A percentile compares a stretch with the other conserved stretches of the same genome.
phyloP scores from a whole-genome alignment of 495 filamentous ascomycete genomes.

The Xylaria bambusicola region DNA sequence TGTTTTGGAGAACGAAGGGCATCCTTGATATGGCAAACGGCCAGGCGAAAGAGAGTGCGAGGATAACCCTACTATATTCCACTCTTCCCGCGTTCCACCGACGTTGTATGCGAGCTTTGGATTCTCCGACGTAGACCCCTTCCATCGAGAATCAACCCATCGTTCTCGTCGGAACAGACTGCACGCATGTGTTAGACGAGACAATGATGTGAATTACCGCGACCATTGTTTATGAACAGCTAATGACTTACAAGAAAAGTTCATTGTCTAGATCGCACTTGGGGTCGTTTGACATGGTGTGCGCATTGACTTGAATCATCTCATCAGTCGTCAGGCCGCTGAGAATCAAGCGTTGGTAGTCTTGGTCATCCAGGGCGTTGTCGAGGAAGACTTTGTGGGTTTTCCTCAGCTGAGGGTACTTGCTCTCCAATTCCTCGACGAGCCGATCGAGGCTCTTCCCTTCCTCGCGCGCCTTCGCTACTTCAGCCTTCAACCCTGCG shows the following conservation, averaged over 20 bases:
- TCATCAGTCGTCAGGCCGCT: constrained; percentile 36
- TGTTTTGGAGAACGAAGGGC: no score
- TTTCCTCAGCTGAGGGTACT: neutral
- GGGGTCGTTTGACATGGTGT: constrained; percentile 22
- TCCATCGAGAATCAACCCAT: constrained; percentile 1
- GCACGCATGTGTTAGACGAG: neutral
- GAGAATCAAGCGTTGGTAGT: constrained; percentile 35
- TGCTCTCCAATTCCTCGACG: neutral
- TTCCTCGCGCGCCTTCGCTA: neutral
- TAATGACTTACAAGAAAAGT: constrained; percentile 27
- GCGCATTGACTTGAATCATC: constrained; percentile 19
- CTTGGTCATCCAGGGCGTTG: constrained; percentile 28
- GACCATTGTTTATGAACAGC: no score
- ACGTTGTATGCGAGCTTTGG: constrained; percentile 33
- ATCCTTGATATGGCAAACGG: no score
- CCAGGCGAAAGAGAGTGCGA: neutral
- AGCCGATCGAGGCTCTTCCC: constrained; percentile 9
- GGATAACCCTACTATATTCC: constrained; percentile 25
- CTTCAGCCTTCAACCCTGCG: neutral
- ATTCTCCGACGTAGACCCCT: neutral
- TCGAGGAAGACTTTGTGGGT: constrained; percentile 21
- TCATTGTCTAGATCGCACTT: constrained; percentile 22
- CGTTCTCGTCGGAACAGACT: constrained; percentile 18
- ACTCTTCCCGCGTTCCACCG: constrained; percentile 28
- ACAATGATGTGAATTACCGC: no score